Evolutionary conservation across 2,329 filamentous ascomycete genomes (phyloP), one percentile per base, ranked within the genome.

Genomic region (Myotisia sp.): DNA sequence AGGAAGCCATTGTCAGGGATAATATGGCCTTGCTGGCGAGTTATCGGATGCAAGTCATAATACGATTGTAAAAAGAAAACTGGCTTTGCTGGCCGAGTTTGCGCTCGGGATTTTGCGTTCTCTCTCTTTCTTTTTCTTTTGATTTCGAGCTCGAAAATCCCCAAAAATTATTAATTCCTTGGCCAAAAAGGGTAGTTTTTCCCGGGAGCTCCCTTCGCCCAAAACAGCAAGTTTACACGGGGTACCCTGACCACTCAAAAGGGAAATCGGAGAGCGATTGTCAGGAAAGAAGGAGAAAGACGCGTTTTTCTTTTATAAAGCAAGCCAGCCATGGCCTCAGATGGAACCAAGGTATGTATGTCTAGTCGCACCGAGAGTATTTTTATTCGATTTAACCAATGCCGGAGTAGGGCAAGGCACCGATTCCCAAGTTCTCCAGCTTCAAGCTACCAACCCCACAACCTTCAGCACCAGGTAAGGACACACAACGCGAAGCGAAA

Each of bases 341-440:
- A 44, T 36, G 46, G 45, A 37, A 48, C 47, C 22, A 47, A 57
- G 54, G 55, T 58, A 30, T 42, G 53, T 43, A n/a, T 27, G 28
- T 38, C 19, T 20, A 4, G 16, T 3, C 5, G 26, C 14, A 18
- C 27, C 8, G 5, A 12, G 3, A 6, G 13, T 10, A 6, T 17
- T 30, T 7, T 6, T 6, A 6, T 32, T 9, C 10, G 10, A 32
- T 22, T 23, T 6, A 23, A 4, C 13, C 9, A 12, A 7, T 9
- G 9, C 6, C 23, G 10, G 37, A 37, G 5, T 33, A 58, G 51
- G 55, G 51, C 39, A 58, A 55, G 37, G 53, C 56, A 39, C 42
- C 51, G 26, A 63, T 79, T 14, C 80, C 81, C 6, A 83, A 76
- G 46, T 86, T 87, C 49, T 65, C 72, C 13, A 86, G 80, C 42